Conservation (phyloP, 495 filamentous ascomycete species). For the Chlorociboria aeruginascens region DNA sequence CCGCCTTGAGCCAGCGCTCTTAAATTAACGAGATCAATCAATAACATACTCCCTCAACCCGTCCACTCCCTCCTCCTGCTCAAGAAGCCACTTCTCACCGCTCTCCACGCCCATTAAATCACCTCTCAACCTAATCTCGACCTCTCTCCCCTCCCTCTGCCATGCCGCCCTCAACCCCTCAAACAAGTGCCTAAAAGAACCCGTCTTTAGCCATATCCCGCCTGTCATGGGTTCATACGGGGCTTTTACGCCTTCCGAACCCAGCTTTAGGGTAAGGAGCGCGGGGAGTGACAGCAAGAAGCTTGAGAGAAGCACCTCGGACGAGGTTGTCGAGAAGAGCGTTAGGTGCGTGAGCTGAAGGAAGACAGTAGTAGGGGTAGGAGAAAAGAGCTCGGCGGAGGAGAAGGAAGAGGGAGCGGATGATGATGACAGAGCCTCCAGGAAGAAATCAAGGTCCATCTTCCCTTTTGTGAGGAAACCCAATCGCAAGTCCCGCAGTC, state of each 20-base stretch:
- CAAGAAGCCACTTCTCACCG: slow-evolving; percentile 9
- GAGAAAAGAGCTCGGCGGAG: background rate
- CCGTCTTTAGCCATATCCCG: slow-evolving; percentile 7
- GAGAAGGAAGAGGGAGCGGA: background rate
- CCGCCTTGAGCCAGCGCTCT: too few relatives aligned
- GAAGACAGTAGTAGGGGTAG: too few relatives aligned
- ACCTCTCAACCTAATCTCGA: slow-evolving; percentile 1
- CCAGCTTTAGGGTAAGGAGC: slow-evolving; percentile 5
- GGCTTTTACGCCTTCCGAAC: slow-evolving; percentile 1
- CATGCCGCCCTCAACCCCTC: background rate
- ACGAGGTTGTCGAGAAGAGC: background rate
- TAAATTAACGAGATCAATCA: background rate
- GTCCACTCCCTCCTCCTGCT: background rate
- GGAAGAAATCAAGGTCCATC: background rate
- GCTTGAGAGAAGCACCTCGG: slow-evolving; percentile 1
- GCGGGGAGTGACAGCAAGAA: background rate
- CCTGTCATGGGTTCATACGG: slow-evolving; percentile 9
- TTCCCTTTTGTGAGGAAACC: slow-evolving; percentile 8
- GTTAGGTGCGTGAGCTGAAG: background rate
- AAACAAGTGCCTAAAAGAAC: slow-evolving; percentile 6
- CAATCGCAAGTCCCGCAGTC: slow-evolving; percentile 1
- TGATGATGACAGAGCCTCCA: background rate
- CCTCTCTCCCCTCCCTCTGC: background rate
- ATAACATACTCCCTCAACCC: slow-evolving; percentile 12
- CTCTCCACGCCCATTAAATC: slow-evolving; percentile 12